Evolutionary conservation across 805 yeast species (phyloP).

Genomic region (Ogataea philodendri): DNA sequence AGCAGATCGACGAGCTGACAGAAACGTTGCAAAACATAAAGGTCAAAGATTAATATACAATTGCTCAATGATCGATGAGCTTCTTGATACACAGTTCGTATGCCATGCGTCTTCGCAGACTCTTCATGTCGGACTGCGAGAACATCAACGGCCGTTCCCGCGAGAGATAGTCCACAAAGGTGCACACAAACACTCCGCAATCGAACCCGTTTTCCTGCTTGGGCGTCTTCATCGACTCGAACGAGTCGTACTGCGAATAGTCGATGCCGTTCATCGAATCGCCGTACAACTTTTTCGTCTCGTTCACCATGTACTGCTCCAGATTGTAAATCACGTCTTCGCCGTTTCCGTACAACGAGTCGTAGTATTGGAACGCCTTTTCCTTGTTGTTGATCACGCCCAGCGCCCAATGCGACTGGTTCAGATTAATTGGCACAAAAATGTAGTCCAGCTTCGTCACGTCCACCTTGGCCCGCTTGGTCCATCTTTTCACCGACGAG

Average conservation of each 20-base stretch:
- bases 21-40: constrained; percentile 17
- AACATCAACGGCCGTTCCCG: constrained; percentile 50
- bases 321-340: constrained; percentile 45
- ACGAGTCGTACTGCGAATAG: constrained; percentile 27
- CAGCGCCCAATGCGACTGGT: constrained; percentile 88
- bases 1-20: constrained; percentile 21
- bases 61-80: constrained; percentile 16
- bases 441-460: constrained; percentile 63
- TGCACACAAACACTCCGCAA: constrained; percentile 92
- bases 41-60: constrained; percentile 11
- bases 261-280: constrained; percentile 36
- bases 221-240: constrained; percentile 48
- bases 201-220: constrained; percentile 88
- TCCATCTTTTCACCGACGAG: constrained; percentile 79
- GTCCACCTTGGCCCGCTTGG: constrained; percentile 68
- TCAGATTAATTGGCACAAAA: constrained; percentile 81
- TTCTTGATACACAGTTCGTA: constrained; percentile 43
- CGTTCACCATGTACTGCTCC: constrained; percentile 62
- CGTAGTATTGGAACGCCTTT: constrained; percentile 65
- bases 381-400: constrained; percentile 68
- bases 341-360: constrained; percentile 63
- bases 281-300: constrained; percentile 53
- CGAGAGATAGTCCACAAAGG: constrained; percentile 64
- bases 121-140: constrained; percentile 65
- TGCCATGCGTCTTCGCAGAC: constrained; percentile 67